Evolutionary conservation across 768 basidiomycete genomes (phyloP).

Genomic region (Dioszegia crocea): DNA sequence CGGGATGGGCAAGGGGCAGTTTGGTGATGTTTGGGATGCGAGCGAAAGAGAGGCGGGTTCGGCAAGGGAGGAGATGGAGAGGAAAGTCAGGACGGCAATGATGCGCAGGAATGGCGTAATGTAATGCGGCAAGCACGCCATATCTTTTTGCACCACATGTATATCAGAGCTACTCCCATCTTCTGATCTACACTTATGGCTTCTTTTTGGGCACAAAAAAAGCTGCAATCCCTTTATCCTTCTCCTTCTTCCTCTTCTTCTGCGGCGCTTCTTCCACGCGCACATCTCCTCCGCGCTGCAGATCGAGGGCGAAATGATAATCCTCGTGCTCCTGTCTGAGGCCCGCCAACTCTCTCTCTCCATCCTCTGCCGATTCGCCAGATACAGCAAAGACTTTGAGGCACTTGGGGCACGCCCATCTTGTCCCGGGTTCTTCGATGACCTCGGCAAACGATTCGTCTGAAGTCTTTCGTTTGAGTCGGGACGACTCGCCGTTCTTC

Average conservation of each 20-base stretch:
- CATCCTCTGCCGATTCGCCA: slow-evolving; percentile 1
- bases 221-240: slow-evolving; percentile 26
- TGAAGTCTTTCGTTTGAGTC: background rate
- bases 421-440: slow-evolving; percentile 23
- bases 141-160: too few relatives aligned
- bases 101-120: slow-evolving; percentile 3
- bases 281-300: slow-evolving; percentile 53
- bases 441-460: background rate
- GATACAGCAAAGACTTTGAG: slow-evolving; percentile 50
- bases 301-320: slow-evolving; percentile 78
- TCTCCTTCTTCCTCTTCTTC: slow-evolving; percentile 22
- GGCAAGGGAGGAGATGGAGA: background rate
- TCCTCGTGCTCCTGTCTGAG: slow-evolving; percentile 67
- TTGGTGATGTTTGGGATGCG: background rate
- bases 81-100: background rate
- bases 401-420: slow-evolving; percentile 46
- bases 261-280: slow-evolving; percentile 22
- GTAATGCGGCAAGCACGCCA: background rate
- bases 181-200: background rate
- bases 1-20: background rate
- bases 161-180: too few relatives aligned
- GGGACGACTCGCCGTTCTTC: slow-evolving; percentile 14
- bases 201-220: slow-evolving; percentile 31
- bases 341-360: background rate
- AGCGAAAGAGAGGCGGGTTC: background rate